phyloP scores from a whole-genome alignment of 1,284 basidiomycete genomes.

The Papiliotrema nemorosa region DNA sequence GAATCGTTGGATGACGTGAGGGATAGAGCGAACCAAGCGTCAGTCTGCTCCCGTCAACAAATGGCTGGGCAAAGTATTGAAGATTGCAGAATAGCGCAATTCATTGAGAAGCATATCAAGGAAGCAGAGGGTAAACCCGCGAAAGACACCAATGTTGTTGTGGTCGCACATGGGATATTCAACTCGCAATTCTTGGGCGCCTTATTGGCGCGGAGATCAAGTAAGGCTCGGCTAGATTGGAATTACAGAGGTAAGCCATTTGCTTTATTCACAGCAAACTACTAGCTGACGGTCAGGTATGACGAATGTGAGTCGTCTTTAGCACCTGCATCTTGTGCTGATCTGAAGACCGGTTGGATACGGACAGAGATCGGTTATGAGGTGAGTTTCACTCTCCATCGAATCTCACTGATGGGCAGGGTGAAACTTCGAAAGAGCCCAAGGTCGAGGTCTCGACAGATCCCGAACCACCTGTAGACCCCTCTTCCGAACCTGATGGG shows the following conservation, averaged over 20 bases:
- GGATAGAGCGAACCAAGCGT: constrained; percentile 44
- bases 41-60: constrained; percentile 10
- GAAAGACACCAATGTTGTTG: constrained; percentile 30
- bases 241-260: constrained; percentile 38
- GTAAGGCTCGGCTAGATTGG: constrained; percentile 42
- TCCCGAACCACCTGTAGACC: constrained; percentile 19
- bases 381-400: constrained; percentile 13
- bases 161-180: constrained; percentile 51
- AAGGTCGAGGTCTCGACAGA: constrained; percentile 19
- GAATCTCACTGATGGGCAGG: constrained; percentile 8
- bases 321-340: not conserved
- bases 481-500: constrained; percentile 31
- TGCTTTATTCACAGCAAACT: no score
- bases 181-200: constrained; percentile 48
- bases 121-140: constrained; percentile 26
- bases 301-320: constrained; percentile 42
- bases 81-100: constrained; percentile 23
- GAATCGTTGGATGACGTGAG: constrained; percentile 48
- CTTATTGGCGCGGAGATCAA: constrained; percentile 40
- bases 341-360: constrained; percentile 51
- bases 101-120: constrained; percentile 40
- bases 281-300: constrained; percentile 39
- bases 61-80: not conserved
- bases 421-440: constrained; percentile 13
- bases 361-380: constrained; percentile 48